A percentile compares a stretch with the other conserved stretches of the same genome.
Conservation (phyloP, 2,329 filamentous ascomycete species). For the Verticillium longisporum region DNA sequence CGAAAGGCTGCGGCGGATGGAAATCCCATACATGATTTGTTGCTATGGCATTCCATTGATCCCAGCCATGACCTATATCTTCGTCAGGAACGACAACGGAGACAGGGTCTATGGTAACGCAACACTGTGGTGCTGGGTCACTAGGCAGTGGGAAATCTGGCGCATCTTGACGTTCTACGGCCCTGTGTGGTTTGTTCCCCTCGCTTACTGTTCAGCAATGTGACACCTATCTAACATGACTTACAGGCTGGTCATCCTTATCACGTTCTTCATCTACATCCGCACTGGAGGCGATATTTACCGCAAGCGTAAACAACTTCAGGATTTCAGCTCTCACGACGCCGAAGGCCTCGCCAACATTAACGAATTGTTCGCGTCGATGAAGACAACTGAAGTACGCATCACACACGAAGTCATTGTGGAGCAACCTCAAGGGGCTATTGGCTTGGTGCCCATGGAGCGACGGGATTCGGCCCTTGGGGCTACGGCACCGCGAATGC, state of each 20-base stretch:
- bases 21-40: constrained; percentile 60
- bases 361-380: constrained; percentile 38
- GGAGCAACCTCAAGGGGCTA: constrained; percentile 16
- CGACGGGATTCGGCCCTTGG: constrained; percentile 13
- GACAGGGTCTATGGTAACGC: constrained; percentile 65
- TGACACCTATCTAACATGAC: constrained; percentile 10
- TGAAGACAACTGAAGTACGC: constrained; percentile 58
- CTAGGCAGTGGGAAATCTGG: constrained; percentile 59
- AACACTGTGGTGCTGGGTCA: constrained; percentile 76
- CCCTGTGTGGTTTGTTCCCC: constrained; percentile 53
- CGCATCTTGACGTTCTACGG: constrained; percentile 71
- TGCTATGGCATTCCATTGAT: constrained; percentile 72
- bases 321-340: constrained; percentile 31
- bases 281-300: constrained; percentile 62
- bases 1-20: constrained; percentile 55
- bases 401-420: constrained; percentile 45
- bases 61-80: constrained; percentile 61
- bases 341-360: constrained; percentile 29
- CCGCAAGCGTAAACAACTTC: constrained; percentile 56
- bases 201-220: no score
- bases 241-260: constrained; percentile 49
- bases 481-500: background rate
- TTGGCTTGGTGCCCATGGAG: constrained; percentile 25
- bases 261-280: constrained; percentile 60
- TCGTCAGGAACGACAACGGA: constrained; percentile 47